Evolutionary conservation across 371 early-diverging fungal species (phyloP), one percentile per base, ranked within the genome.

Genomic region (Rhizopus arrhizus): DNA sequence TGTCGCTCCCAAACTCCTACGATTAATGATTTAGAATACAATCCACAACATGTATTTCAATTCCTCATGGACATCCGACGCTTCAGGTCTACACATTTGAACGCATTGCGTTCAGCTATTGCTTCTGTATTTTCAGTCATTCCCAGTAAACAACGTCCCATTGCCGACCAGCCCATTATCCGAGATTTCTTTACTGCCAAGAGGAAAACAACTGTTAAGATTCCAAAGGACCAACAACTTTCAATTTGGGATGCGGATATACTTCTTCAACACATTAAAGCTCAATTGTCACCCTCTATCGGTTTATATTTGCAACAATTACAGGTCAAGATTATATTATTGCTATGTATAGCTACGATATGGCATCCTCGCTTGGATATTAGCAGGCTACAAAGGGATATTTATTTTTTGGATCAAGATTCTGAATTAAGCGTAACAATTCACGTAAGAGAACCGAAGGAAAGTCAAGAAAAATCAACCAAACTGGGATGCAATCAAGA

Each of bases 331-430:
- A 63, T 58, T 9, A 38, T 57, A 22, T 2, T 53, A 9, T 33
- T 63, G 2, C 4, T 63, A 1, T 52, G 58, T 32, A 41, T 63
- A 9, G 43, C 43, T 3, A 56, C 65, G 4, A 62, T 70, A 59
- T 65, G 65, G 63, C 43, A 61, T 16, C 65, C 62, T 40, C 16
- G 65, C 15, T 62, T 60, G 2, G 70, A 65, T 48, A 57, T 57
- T 28, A 48, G 57, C 11, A 12, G 47, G n/a, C 38, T 57, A 48
- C 40, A 47, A 34, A 4, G 16, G 7, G 38, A 48, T 40, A 15
- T 58, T 13, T 5, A 4, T 15, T 40, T 53, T 9, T 9, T 38
- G 16, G 53, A 40, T 12, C 11, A 5, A 11, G 7, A 38, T 4
- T 5, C n/a, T 28, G 2, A 5, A 34, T 12, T 33, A 22, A 15